A percentile compares a stretch with the other conserved stretches of the same genome.
Conservation (phyloP, 306 rosid genomes). For the Vigna unguiculata region DNA sequence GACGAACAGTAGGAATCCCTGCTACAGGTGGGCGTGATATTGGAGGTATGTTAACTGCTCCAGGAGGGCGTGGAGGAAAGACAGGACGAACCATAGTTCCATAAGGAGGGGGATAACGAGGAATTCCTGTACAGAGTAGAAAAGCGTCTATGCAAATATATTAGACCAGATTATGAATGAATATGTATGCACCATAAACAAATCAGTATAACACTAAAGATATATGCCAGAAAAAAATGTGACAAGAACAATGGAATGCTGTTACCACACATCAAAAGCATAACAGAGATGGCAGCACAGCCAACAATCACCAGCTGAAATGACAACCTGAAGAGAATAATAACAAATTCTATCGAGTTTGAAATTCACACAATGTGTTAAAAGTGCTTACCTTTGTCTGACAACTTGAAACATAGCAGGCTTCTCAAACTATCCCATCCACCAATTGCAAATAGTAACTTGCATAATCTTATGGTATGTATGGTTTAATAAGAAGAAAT, state of each 20-base stretch:
- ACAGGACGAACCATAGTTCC: slow-evolving; percentile 77
- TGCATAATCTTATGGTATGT: slow-evolving; percentile 64
- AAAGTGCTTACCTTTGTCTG: slow-evolving; percentile 77
- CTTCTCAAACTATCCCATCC: slow-evolving; percentile 79
- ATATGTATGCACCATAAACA: slow-evolving; percentile 26
- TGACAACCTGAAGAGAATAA: slow-evolving; percentile 86
- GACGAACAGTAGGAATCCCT: slow-evolving; percentile 84
- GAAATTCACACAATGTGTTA: slow-evolving; percentile 57
- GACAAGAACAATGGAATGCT: slow-evolving; percentile 58
- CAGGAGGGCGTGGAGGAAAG: slow-evolving; percentile 81
- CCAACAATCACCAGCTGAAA: slow-evolving; percentile 93
- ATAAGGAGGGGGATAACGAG: slow-evolving; percentile 85
- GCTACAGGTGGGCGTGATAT: slow-evolving; percentile 82
- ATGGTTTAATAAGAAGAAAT: slow-evolving; percentile 45
- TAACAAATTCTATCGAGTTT: slow-evolving; percentile 65
- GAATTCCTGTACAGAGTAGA: slow-evolving; percentile 80
- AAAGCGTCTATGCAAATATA: slow-evolving; percentile 70
- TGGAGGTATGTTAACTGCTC: slow-evolving; percentile 76
- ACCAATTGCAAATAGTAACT: slow-evolving; percentile 69
- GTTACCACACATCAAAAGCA: slow-evolving; percentile 93
- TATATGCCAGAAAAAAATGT: slow-evolving; percentile 44
- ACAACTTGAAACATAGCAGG: slow-evolving; percentile 71
- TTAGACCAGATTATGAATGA: slow-evolving; percentile 60
- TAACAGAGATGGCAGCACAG: slow-evolving; percentile 92
- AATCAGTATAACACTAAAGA: slow-evolving; percentile 48